Evolutionary conservation across 2,329 filamentous ascomycete genomes (phyloP).

Genomic region (Paraphoma sp.): DNA sequence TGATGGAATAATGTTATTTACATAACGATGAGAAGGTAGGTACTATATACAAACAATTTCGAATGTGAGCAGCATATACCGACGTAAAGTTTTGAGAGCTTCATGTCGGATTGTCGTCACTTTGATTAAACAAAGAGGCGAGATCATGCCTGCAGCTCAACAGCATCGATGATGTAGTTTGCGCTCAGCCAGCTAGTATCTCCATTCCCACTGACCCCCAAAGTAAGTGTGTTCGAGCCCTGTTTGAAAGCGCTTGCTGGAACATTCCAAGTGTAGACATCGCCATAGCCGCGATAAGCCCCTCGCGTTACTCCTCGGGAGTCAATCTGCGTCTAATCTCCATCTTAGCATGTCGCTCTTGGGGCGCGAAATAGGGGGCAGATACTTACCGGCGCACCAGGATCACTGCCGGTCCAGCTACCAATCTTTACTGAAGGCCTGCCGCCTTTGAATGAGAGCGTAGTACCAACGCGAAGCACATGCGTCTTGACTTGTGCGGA

Average conservation of each 20-base stretch:
- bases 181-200: conserved; percentile 29
- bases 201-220: conserved; percentile 27
- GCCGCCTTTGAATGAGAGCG: conserved; percentile 29
- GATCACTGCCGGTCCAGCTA: conserved; percentile 28
- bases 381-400: conserved; percentile 25
- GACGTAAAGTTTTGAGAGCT: too few species aligned
- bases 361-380: too few species aligned
- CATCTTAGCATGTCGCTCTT: too few species aligned
- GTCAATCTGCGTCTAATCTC: too few species aligned
- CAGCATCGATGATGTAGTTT: conserved; percentile 31
- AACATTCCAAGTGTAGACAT: conserved; percentile 29
- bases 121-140: too few species aligned
- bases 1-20: too few species aligned
- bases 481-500: conserved; percentile 26
- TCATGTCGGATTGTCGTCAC: too few species aligned
- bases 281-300: conserved; percentile 30
- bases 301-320: conserved; percentile 28
- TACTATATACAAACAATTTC: too few species aligned
- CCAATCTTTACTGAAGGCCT: conserved; percentile 28
- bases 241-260: conserved; percentile 27
- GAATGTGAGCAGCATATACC: too few species aligned
- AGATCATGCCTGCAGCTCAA: conserved; percentile 26
- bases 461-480: conserved; percentile 29
- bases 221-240: conserved; percentile 22
- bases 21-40: too few species aligned